Percentiles rank a stretch among this genome's conserved stretches.
These are phyloP conservation scores for Clathrospora elynae DNA, from an alignment of 2,329 filamentous ascomycete genomes.

Conservation along the genomic window DNA sequence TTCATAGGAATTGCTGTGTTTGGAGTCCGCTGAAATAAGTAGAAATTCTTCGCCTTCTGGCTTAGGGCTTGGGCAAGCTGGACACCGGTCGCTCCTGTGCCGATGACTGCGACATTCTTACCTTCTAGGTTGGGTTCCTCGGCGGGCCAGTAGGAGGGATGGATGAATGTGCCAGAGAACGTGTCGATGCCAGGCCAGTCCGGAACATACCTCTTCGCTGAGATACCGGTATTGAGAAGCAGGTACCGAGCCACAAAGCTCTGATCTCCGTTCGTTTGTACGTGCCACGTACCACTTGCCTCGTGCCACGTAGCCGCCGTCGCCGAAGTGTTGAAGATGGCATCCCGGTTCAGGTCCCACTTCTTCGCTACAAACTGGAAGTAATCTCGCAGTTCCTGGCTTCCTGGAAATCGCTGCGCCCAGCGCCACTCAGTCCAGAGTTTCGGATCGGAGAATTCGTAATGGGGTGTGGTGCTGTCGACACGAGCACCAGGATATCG, in stretches of 20 bases:
- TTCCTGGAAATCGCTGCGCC: conserved; percentile 27
- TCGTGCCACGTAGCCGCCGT: conserved; percentile 50
- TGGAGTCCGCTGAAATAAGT: conserved; percentile 68
- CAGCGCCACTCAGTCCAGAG: conserved; percentile 28
- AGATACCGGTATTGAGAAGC: conserved; percentile 55
- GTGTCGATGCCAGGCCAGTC: conserved; percentile 44
- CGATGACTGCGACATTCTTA: conserved; percentile 66
- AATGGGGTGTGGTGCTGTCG: conserved; percentile 27
- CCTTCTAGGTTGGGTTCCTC: conserved; percentile 57
- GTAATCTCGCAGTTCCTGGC: conserved; percentile 26
- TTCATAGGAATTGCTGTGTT: conserved; percentile 33
- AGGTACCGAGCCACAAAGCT: conserved; percentile 52
- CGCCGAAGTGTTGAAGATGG: conserved; percentile 52
- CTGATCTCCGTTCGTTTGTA: conserved; percentile 51
- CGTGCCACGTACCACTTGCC: conserved; percentile 49
- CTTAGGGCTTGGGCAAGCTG: conserved; percentile 65
- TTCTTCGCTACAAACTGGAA: conserved; percentile 27
- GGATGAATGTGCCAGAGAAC: conserved; percentile 49
- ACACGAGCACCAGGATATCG: conserved; percentile 38
- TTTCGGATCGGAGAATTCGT: conserved; percentile 29
- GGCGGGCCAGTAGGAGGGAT: conserved; percentile 64
- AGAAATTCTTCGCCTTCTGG: conserved; percentile 55
- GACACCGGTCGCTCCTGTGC: conserved; percentile 64
- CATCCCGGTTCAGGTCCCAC: conserved; percentile 30
- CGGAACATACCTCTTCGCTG: conserved; percentile 53